These are phyloP conservation scores for Vaccinium corymbosum DNA, from an alignment of 148 eudicot species.

Conservation along the genomic window DNA sequence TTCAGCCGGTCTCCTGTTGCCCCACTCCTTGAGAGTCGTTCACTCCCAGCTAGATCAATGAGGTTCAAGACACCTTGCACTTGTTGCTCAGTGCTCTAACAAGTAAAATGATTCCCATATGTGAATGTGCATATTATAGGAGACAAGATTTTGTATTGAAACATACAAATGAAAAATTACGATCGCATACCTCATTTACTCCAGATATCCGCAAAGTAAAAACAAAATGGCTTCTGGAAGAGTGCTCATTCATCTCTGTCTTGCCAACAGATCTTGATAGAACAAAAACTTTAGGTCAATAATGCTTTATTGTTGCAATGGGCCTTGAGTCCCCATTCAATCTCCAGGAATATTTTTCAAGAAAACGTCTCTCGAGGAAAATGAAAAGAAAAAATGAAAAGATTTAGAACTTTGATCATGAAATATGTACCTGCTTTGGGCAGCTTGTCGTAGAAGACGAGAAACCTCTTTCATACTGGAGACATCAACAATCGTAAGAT, in stretches of 20 bases:
- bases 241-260: constrained; percentile 84
- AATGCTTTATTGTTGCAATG: not conserved
- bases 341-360: not conserved
- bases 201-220: constrained; percentile 71
- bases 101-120: constrained; percentile 1
- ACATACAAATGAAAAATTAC: not conserved
- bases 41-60: constrained; percentile 85
- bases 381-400: not conserved
- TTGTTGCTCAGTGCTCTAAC: constrained; percentile 70
- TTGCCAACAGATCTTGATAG: constrained; percentile 61
- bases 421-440: constrained; percentile 51
- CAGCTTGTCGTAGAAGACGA: constrained; percentile 66
- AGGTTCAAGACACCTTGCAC: constrained; percentile 71
- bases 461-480: constrained; percentile 72
- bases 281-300: not conserved
- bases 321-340: not conserved
- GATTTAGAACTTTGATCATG: not conserved
- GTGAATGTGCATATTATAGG: not conserved
- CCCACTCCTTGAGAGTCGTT: constrained; percentile 73
- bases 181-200: constrained; percentile 53
- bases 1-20: constrained; percentile 76
- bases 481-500: constrained; percentile 73
- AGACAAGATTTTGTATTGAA: not conserved
- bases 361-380: not conserved
- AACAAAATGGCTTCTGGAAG: constrained; percentile 87